A percentile compares a stretch with the other conserved stretches of the same genome.
Conservation (phyloP, 2,329 filamentous ascomycete genomes). For the Aspergillus calidoustus region DNA sequence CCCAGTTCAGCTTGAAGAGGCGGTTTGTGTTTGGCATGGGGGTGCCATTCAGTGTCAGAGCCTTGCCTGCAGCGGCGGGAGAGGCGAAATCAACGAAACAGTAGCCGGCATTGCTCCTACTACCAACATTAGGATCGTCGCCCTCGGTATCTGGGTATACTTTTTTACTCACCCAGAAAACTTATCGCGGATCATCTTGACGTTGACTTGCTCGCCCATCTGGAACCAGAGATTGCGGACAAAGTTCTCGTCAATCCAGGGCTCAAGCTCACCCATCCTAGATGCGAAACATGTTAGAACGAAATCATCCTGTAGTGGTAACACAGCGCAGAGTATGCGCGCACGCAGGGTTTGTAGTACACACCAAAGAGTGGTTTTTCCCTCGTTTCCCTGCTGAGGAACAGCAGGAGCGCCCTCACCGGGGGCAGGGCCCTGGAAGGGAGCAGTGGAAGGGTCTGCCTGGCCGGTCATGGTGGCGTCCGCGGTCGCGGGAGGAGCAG, state of each 20-base stretch:
- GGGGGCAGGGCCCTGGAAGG: constrained; percentile 54
- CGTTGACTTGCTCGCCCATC: constrained; percentile 92
- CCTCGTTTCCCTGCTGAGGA: constrained; percentile 57
- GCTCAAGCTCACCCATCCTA: constrained; percentile 99
- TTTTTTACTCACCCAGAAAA: constrained; percentile 79
- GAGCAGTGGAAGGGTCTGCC: constrained; percentile 59
- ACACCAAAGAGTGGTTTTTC: constrained; percentile 62
- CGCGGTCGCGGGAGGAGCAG: constrained; percentile 53
- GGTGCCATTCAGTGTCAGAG: constrained; percentile 84
- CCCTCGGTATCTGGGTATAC: constrained; percentile 13
- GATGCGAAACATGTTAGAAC: constrained; percentile 9
- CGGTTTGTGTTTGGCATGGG: constrained; percentile 92
- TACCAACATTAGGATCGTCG: constrained; percentile 47
- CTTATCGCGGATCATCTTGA: constrained; percentile 99
- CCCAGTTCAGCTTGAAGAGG: constrained; percentile 99
- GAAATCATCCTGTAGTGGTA: neutral
- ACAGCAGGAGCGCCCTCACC: constrained; percentile 48
- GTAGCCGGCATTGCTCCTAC: constrained; percentile 88
- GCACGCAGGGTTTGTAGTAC: constrained; percentile 29
- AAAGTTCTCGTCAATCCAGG: constrained; percentile 99
- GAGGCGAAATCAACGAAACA: constrained; percentile 94
- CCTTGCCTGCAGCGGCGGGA: constrained; percentile 85
- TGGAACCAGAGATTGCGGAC: constrained; percentile 94
- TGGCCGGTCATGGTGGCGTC: constrained; percentile 61
- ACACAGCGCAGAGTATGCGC: constrained; percentile 27